Evolutionary conservation across 2,329 filamentous ascomycete species (phyloP).

Genomic region (Furcasterigmium furcatum): DNA sequence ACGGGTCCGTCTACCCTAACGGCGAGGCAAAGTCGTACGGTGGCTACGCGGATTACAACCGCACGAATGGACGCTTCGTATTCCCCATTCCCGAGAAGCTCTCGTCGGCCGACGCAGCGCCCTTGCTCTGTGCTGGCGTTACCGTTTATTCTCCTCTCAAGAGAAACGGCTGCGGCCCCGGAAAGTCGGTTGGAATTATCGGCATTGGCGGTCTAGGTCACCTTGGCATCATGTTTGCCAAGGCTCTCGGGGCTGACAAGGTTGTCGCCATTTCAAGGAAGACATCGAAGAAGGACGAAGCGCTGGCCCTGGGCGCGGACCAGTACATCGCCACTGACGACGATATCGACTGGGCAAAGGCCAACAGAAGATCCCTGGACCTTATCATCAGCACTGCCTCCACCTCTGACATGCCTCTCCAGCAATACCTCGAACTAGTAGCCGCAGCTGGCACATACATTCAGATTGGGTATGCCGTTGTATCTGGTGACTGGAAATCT

Average conservation of each 20-base stretch:
- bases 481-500: no score
- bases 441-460: constrained; percentile 58
- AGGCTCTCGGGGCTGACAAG: constrained; percentile 60
- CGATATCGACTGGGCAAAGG: constrained; percentile 51
- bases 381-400: constrained; percentile 59
- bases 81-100: constrained; percentile 42
- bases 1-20: constrained; percentile 47
- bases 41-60: constrained; percentile 36
- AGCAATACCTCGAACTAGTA: constrained; percentile 60
- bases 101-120: constrained; percentile 42
- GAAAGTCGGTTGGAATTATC: constrained; percentile 65
- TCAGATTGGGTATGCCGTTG: no score
- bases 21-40: constrained; percentile 57
- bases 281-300: constrained; percentile 50
- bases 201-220: constrained; percentile 69
- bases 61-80: constrained; percentile 41
- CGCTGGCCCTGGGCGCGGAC: constrained; percentile 54
- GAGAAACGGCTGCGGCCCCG: constrained; percentile 63
- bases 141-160: constrained; percentile 64
- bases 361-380: constrained; percentile 49
- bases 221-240: constrained; percentile 66
- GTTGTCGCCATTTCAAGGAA: constrained; percentile 58
- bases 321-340: constrained; percentile 41
- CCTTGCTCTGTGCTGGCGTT: constrained; percentile 69
- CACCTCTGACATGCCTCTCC: constrained; percentile 53